These are phyloP conservation scores for Lichenothelia convexa DNA, from an alignment of 495 filamentous ascomycete genomes.

Conservation along the genomic window DNA sequence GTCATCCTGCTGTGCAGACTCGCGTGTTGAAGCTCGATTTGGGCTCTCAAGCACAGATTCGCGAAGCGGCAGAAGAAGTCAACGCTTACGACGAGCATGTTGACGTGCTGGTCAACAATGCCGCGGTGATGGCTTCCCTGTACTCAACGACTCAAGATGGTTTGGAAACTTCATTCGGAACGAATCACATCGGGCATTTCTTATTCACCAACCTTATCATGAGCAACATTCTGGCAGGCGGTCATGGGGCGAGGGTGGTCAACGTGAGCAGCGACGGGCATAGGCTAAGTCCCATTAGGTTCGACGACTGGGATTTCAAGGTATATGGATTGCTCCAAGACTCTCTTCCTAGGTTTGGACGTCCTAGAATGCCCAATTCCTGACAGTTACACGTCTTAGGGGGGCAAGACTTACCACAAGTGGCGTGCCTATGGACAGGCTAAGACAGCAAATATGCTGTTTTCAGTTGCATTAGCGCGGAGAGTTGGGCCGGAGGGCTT, in stretches of 20 bases:
- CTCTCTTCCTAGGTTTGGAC: conserved; percentile 15
- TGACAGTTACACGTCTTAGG: too few species aligned
- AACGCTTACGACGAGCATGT: conserved; percentile 7
- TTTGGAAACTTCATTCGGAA: conserved; percentile 17
- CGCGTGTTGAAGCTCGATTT: neutral
- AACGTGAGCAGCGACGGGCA: conserved; percentile 26
- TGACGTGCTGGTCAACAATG: conserved; percentile 31
- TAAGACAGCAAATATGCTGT: conserved; percentile 21
- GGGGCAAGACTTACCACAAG: conserved; percentile 14
- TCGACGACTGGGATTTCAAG: conserved; percentile 27
- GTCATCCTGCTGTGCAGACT: neutral
- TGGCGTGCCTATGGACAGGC: conserved; percentile 17
- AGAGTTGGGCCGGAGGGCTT: conserved; percentile 16
- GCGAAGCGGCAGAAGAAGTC: neutral
- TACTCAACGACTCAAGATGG: conserved; percentile 20
- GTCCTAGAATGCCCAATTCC: too few species aligned
- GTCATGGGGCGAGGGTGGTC: conserved; percentile 23
- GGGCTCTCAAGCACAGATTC: neutral
- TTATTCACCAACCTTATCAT: conserved; percentile 21
- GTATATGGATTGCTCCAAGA: conserved; percentile 15
- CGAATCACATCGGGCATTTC: conserved; percentile 16
- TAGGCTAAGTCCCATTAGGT: conserved; percentile 16
- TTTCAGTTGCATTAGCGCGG: conserved; percentile 11
- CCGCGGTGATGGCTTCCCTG: conserved; percentile 23
- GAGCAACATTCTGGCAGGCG: conserved; percentile 26